A percentile compares a stretch with the other conserved stretches of the same genome.
Conservation (phyloP, 2,329 filamentous ascomycete genomes). For the Rutstroemia sp. region DNA sequence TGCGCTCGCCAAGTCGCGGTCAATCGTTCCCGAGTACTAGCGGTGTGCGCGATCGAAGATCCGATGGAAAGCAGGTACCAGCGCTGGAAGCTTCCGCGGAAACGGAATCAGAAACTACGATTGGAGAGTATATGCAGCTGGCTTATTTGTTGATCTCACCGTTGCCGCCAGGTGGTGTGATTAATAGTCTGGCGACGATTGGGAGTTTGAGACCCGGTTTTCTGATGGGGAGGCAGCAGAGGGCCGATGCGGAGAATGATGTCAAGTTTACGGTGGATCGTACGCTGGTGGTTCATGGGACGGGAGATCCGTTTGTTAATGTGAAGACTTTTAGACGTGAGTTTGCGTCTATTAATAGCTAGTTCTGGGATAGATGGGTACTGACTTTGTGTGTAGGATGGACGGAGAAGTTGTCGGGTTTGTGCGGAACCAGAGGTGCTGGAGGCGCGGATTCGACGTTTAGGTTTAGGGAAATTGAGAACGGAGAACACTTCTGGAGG, state of each 20-base stretch:
- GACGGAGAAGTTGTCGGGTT: background rate
- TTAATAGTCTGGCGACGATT: constrained; percentile 56
- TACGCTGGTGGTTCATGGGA: constrained; percentile 67
- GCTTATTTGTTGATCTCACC: constrained; percentile 64
- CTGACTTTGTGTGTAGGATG: background rate
- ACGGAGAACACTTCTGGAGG: constrained; percentile 8
- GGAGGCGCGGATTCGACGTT: background rate
- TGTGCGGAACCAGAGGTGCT: background rate
- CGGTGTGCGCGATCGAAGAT: background rate
- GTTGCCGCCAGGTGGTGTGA: constrained; percentile 42
- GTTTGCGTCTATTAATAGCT: background rate
- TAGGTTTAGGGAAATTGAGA: background rate
- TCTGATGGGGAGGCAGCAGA: constrained; percentile 23
- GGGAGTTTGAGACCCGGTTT: constrained; percentile 16
- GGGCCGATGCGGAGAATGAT: constrained; percentile 32
- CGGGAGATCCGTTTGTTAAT: constrained; percentile 66
- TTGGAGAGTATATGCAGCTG: constrained; percentile 28
- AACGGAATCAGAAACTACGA: background rate
- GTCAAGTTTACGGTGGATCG: constrained; percentile 49
- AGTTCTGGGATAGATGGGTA: background rate
- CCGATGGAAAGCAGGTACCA: background rate
- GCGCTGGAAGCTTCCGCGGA: background rate
- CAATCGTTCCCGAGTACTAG: background rate
- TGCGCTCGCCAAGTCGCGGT: constrained; percentile 10
- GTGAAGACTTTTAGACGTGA: constrained; percentile 47